Base-by-base conservation (phyloP, 2,329 filamentous ascomycete genomes). In the Epichloe uncinata region DNA sequence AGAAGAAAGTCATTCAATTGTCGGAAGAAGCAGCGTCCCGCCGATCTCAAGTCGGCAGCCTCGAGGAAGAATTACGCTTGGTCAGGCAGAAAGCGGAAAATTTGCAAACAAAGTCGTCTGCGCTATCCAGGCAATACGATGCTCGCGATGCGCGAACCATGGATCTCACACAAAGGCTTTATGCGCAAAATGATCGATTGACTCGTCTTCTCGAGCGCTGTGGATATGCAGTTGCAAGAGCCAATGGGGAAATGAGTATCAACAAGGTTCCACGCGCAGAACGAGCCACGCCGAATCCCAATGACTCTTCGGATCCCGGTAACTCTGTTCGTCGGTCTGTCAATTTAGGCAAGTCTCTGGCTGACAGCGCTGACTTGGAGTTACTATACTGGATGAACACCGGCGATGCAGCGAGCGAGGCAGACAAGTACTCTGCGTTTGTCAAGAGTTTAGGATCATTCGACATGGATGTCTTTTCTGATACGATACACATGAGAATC, bases 401-500 rank as follows among this genome's bases (percentile, higher is more conserved):
- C 42, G 71, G 77, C 4, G 82, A 83, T 53, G 62, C 73, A 2
- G 76, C 82, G 18, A 72, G 77, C 9, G 90, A 96, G 63, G 74
- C 80, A 4, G 73, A 80, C 43, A 85, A 83, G 56, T 98, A 90
- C 61, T 73, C 80, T 15, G 75, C 81, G 1, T 95, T 88, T 60
- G 73, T 95, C 55, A 73, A 79, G 36, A 81, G 81, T 3, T 70
- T 95, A 16, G 81, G 85, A 16, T 77, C 78, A 30, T 93, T 98
- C 60, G 87, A 95, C 60, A 74, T 91, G 45, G 87, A 96, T 53
- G 74, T 79, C 3, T 95, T 95, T 60, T 80, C 82, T 44, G 91
- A 97, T 52, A 83, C 87, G 0, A 76, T 98, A 26, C 84, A 87
- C 54, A 93, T 91, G 60, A 84, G 93, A 13, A 81, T 96, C 60